Conservation (phyloP, 306 rosid species). For the Macrotyloma uniflorum region DNA sequence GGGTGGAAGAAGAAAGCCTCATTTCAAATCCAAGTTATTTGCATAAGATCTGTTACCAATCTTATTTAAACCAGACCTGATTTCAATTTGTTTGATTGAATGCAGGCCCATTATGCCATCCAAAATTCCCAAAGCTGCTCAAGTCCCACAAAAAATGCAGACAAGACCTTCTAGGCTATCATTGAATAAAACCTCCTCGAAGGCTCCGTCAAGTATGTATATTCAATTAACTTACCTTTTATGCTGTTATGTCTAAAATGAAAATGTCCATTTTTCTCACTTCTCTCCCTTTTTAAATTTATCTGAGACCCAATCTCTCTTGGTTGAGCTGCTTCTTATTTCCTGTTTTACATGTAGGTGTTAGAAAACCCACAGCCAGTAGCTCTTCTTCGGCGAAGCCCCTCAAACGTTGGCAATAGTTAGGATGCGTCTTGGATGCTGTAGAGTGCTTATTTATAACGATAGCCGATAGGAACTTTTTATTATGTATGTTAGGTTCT, state of each 20-base stretch:
- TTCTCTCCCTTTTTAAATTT: background rate
- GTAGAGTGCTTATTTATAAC: slow-evolving; percentile 42
- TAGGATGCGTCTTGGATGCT: slow-evolving; percentile 39
- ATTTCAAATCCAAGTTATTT: background rate
- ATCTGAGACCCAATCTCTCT: slow-evolving; percentile 12
- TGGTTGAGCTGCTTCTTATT: slow-evolving; percentile 32
- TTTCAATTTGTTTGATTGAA: slow-evolving; percentile 35
- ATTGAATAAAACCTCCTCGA: slow-evolving; percentile 67
- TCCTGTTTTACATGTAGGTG: slow-evolving; percentile 52
- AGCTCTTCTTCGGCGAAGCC: slow-evolving; percentile 69
- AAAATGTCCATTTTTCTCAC: background rate
- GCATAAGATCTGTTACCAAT: slow-evolving; percentile 2
- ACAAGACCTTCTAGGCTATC: slow-evolving; percentile 62
- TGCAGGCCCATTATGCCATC: slow-evolving; percentile 61
- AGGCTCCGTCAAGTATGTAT: slow-evolving; percentile 66
- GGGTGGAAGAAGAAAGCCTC: too few relatives aligned
- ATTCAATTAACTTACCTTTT: slow-evolving; percentile 18
- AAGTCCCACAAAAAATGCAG: slow-evolving; percentile 46
- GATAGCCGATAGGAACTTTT: slow-evolving; percentile 32
- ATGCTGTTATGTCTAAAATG: slow-evolving; percentile 1
- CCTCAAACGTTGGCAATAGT: slow-evolving; percentile 72
- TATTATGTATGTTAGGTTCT: slow-evolving; percentile 44
- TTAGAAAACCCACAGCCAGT: slow-evolving; percentile 51
- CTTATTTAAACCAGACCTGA: background rate
- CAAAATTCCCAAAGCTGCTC: slow-evolving; percentile 65